phyloP scores from a whole-genome alignment of 495 filamentous ascomycete genomes.

The Cercophora scortea region DNA sequence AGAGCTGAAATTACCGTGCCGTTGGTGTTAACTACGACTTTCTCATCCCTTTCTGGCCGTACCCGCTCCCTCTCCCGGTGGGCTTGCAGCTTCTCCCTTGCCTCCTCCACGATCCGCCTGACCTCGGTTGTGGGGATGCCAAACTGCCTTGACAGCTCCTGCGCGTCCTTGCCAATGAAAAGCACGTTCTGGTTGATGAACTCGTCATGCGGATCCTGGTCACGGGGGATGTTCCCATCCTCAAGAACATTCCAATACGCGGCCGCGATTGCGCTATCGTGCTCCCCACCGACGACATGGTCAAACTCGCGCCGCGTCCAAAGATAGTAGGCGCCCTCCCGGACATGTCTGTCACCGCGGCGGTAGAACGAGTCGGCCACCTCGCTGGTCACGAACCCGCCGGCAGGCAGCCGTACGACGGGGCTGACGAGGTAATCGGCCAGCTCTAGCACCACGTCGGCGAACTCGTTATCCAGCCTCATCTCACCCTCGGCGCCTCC shows the following conservation, averaged over 20 bases:
- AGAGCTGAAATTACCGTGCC: constrained; percentile 83
- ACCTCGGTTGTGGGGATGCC: constrained; percentile 69
- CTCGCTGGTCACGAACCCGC: constrained; percentile 84
- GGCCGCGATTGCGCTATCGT: constrained; percentile 66
- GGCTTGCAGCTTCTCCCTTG: constrained; percentile 60
- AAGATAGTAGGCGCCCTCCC: constrained; percentile 91
- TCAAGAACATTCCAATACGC: constrained; percentile 81
- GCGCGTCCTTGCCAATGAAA: constrained; percentile 39
- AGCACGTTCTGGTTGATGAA: constrained; percentile 76
- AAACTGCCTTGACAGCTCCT: constrained; percentile 67
- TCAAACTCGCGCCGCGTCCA: constrained; percentile 90
- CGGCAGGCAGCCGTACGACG: constrained; percentile 55
- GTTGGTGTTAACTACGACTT: constrained; percentile 83
- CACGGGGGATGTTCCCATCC: constrained; percentile 79
- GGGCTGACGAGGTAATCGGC: constrained; percentile 70
- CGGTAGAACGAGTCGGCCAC: constrained; percentile 83
- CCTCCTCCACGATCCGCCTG: constrained; percentile 57
- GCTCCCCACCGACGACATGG: constrained; percentile 56
- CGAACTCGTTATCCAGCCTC: constrained; percentile 45
- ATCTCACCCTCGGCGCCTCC: constrained; percentile 48
- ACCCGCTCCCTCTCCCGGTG: constrained; percentile 70
- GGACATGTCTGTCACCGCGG: constrained; percentile 70
- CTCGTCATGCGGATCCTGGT: constrained; percentile 85
- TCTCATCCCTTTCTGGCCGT: constrained; percentile 80
- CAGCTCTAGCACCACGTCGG: constrained; percentile 75